A percentile compares a stretch with the other conserved stretches of the same genome.
Evolutionary conservation across 495 filamentous ascomycete species (phyloP).

Genomic region (Aspergillus leporis): DNA sequence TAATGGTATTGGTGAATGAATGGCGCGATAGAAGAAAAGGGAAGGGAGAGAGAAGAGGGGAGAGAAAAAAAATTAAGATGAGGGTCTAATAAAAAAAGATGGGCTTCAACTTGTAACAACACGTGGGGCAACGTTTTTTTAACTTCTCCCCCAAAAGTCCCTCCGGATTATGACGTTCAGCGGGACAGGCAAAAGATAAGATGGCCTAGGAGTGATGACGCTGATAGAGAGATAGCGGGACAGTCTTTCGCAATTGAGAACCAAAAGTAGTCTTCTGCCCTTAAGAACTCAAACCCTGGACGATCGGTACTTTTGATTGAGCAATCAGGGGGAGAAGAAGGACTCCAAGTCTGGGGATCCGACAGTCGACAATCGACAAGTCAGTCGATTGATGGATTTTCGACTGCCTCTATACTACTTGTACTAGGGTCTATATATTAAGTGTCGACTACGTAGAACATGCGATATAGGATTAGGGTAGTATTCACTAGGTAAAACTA

Average conservation of each 20-base stretch:
- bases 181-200: conserved; percentile 10
- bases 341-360: background rate
- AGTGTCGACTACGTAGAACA: background rate
- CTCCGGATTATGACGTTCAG: conserved; percentile 29
- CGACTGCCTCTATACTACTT: background rate
- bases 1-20: conserved; percentile 10
- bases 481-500: background rate
- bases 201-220: conserved; percentile 14
- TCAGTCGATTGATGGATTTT: background rate
- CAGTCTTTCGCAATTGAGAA: background rate
- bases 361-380: conserved; percentile 11
- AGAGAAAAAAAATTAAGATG: conserved; percentile 6
- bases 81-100: conserved; percentile 2
- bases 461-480: background rate
- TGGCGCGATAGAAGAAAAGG: conserved; percentile 8
- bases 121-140: conserved; percentile 23
- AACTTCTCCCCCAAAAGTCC: background rate
- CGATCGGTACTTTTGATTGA: background rate
- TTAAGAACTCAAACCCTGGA: background rate
- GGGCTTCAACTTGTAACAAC: conserved; percentile 11
- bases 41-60: conserved; percentile 3
- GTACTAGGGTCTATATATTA: background rate
- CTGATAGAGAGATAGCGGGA: background rate
- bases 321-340: background rate
- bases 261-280: background rate